These are phyloP conservation scores for Naganishia vishniacii DNA, from an alignment of 768 basidiomycete species.

Conservation along the genomic window DNA sequence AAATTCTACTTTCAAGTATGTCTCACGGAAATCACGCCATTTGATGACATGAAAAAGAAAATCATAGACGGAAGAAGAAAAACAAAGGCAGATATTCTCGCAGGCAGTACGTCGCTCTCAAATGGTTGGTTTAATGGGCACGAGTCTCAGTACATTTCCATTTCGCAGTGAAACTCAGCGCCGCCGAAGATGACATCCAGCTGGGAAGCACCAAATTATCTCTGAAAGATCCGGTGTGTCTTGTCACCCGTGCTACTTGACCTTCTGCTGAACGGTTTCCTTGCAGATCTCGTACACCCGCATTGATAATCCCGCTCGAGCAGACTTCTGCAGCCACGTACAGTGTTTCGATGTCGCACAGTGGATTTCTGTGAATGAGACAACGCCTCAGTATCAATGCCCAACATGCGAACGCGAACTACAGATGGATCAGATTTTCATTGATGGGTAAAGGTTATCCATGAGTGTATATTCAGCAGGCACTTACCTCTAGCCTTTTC, in stretches of 20 bases:
- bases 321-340: conserved; percentile 76
- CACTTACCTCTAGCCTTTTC: background rate
- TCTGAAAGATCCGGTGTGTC: conserved; percentile 82
- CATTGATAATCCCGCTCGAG: conserved; percentile 76
- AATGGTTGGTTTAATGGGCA: conserved; percentile 13
- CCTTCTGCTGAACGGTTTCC: background rate
- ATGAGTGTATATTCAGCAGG: background rate
- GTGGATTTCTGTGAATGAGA: conserved; percentile 92
- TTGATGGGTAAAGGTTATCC: conserved; percentile 68
- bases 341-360: conserved; percentile 93
- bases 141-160: background rate
- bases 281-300: conserved; percentile 75
- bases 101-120: conserved; percentile 58
- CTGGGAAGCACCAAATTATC: conserved; percentile 85
- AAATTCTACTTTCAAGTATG: conserved; percentile 77
- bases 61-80: conserved; percentile 65
- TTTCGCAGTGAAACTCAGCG: conserved; percentile 56
- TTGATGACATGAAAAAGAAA: conserved; percentile 64
- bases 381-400: conserved; percentile 92
- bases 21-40: conserved; percentile 71
- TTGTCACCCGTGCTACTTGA: background rate
- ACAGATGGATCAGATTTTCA: conserved; percentile 71
- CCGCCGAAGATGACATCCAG: conserved; percentile 77
- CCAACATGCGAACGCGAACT: conserved; percentile 82
- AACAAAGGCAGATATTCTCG: conserved; percentile 60